A percentile compares a stretch with the other conserved stretches of the same genome.
Conservation (phyloP, 2,329 filamentous ascomycete species). For the Fusarium newnesense region DNA sequence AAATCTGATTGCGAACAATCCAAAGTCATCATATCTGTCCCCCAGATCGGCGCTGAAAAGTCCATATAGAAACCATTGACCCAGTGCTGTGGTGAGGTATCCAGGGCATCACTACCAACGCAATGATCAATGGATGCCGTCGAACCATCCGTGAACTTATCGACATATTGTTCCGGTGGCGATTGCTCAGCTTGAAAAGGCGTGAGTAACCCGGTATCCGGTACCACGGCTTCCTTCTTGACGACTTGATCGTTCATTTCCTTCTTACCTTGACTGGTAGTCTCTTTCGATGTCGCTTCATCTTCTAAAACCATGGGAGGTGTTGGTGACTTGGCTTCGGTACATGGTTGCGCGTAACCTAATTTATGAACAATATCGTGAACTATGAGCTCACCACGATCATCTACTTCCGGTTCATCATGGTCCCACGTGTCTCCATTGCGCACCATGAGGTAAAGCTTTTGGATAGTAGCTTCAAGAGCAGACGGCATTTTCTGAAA, state of each 20-base stretch:
- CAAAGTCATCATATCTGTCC: not conserved
- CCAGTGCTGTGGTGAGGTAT: not conserved
- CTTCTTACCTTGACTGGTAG: too few relatives aligned
- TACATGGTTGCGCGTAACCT: not conserved
- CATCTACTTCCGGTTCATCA: not conserved
- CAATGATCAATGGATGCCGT: rapidly evolving
- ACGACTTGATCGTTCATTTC: rapidly evolving
- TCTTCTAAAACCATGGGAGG: rapidly evolving
- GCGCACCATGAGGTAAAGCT: not conserved
- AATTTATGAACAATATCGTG: not conserved
- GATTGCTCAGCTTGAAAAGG: not conserved
- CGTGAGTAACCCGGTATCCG: rapidly evolving
- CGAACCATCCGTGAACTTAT: rapidly evolving
- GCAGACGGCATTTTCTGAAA: not conserved
- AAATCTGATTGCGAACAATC: too few relatives aligned
- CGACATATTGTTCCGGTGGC: rapidly evolving
- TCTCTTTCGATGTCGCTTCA: not conserved
- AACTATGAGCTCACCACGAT: not conserved
- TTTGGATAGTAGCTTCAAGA: not conserved
- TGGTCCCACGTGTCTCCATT: not conserved
- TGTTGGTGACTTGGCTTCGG: not conserved
- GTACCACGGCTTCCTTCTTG: not conserved
- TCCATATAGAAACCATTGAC: not conserved
- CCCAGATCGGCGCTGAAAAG: not conserved
- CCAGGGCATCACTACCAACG: rapidly evolving